These are phyloP conservation scores for Chaetomium sp. DNA, from an alignment of 2,329 filamentous ascomycete species.

Conservation along the genomic window DNA sequence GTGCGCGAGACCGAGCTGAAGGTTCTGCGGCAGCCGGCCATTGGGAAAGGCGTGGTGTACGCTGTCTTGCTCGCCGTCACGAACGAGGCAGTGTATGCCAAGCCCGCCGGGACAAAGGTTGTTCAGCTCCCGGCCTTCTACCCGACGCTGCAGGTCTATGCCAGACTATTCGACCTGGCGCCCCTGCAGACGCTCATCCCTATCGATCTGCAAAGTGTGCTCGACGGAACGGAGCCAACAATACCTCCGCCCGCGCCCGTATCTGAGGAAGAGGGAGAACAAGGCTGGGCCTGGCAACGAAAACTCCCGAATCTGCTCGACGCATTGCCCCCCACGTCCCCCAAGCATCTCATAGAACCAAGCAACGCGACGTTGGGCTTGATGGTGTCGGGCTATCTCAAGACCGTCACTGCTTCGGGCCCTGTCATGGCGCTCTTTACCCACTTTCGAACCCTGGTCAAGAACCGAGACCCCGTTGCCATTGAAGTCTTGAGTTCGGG, in stretches of 20 bases:
- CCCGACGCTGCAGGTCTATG: conserved; percentile 44
- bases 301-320: conserved; percentile 15
- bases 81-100: conserved; percentile 31
- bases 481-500: conserved; percentile 32
- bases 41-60: conserved; percentile 49
- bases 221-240: conserved; percentile 19
- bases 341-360: conserved; percentile 28
- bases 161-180: conserved; percentile 40
- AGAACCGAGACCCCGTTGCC: conserved; percentile 31
- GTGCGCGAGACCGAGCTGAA: conserved; percentile 45
- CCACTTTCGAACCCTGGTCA: conserved; percentile 40
- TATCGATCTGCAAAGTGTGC: background rate
- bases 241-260: no score
- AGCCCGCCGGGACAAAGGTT: conserved; percentile 28
- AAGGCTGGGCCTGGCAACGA: conserved; percentile 12
- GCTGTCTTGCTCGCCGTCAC: conserved; percentile 41
- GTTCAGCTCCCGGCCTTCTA: conserved; percentile 35
- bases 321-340: conserved; percentile 15
- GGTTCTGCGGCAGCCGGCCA: conserved; percentile 40
- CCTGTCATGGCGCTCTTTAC: conserved; percentile 41
- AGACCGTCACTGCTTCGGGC: conserved; percentile 33
- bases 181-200: conserved; percentile 37
- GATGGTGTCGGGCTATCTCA: conserved; percentile 44
- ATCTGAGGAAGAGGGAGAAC: background rate
- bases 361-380: conserved; percentile 35